Percentiles rank a stretch among this genome's conserved stretches.
phyloP scores from a whole-genome alignment of 2,329 filamentous ascomycete genomes.

The Neofusicoccum kwambonambiense region DNA sequence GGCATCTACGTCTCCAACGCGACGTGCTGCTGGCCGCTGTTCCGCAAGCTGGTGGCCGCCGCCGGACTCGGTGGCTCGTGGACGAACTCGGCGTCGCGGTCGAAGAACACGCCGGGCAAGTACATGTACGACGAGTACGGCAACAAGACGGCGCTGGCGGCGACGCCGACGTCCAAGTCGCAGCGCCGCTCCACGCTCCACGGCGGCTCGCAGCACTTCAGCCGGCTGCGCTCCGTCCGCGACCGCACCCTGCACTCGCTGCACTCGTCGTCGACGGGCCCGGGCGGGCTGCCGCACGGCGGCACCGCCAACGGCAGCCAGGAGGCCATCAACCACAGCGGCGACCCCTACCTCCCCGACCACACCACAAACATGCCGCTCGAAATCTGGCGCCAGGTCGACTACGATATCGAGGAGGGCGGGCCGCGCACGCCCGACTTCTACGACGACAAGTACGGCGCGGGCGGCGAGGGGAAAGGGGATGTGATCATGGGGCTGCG shows the following conservation, averaged over 20 bases:
- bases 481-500: not conserved
- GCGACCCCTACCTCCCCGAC: not conserved
- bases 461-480: not conserved
- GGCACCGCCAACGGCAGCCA: not conserved
- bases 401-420: slow-evolving; percentile 17
- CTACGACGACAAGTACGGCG: not conserved
- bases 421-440: not conserved
- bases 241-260: not conserved
- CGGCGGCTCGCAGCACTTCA: not conserved
- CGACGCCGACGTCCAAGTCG: not conserved
- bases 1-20: slow-evolving; percentile 51
- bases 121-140: slow-evolving; percentile 14
- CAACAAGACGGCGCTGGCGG: not conserved
- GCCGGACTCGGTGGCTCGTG: not conserved
- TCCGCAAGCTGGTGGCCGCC: slow-evolving; percentile 38
- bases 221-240: not conserved
- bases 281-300: not conserved
- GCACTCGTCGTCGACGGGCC: not conserved
- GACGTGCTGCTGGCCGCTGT: slow-evolving; percentile 49
- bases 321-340: slow-evolving; percentile 8
- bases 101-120: not conserved
- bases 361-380: not conserved
- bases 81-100: not conserved
- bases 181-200: not conserved
- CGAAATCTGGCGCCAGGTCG: slow-evolving; percentile 19